Base-by-base conservation (phyloP, 2,329 filamentous ascomycete genomes). In the Pseudogymnoascus sp. region DNA sequence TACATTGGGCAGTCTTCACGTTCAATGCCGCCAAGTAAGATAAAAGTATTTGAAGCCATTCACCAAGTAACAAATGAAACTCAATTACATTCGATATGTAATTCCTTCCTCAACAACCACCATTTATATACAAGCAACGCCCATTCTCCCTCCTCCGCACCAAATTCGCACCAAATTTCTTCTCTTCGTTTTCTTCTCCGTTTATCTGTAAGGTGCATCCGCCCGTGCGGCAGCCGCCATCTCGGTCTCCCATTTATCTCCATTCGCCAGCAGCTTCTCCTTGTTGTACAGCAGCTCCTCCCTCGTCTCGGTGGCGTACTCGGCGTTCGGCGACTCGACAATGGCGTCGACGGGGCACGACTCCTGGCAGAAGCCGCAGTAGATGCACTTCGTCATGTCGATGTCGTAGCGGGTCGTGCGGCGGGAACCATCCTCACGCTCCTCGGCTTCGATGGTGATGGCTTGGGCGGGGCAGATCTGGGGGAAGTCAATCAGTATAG, bases 381-480 rank as follows among this genome's bases (percentile, higher is more conserved):
- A 99, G 79, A 99, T 99, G 82, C 95, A 99, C 85, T 99, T 99
- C 74, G 95, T 98, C 95, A 99, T 99, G 80, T 99, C 95, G 75
- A 99, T 97, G 77, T 99, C 95, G 80, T 99, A 99, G 76, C 93
- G 88, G 66, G 93, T 97, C 62, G 95, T 99, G 75, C 95, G 87
- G 78, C 95, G 88, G 74, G 91, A 96, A 68, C 95, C 95, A 74
- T 99, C 95, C 74, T 90, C 91, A 75, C 95, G 92, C 83, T 99
- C 95, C 79, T 99, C 95, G 64, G 95, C 95, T 81, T 99, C 95
- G 73, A 99, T 99, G 62, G 95, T 99, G 78, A 99, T 99, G 74
- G 95, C 95, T 80, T 96, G 91, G 64, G 95, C 95, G 45, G 95
- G 95, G 85, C 95, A 99, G 75, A 98, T 90, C 83, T 86, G 65